Conservation (phyloP, 805 yeast species). For the Candida tammaniensis region DNA sequence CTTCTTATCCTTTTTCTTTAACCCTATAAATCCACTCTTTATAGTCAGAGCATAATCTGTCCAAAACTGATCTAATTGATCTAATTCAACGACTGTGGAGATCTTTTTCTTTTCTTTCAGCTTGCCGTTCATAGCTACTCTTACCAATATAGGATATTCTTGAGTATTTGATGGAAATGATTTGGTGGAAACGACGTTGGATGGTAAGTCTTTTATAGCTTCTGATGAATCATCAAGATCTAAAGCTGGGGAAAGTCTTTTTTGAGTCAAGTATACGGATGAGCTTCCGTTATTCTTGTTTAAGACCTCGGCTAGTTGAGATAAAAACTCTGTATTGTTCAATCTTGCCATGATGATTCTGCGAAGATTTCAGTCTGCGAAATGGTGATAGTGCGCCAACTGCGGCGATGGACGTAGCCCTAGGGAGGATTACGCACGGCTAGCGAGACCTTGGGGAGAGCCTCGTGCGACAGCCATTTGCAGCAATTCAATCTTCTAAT, state of each 20-base stretch:
- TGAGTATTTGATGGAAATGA: constrained; percentile 19
- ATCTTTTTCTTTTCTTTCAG: constrained; percentile 54
- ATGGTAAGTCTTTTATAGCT: constrained; percentile 27
- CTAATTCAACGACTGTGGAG: constrained; percentile 68
- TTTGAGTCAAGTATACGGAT: constrained; percentile 59
- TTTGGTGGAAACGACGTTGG: constrained; percentile 23
- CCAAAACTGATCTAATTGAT: constrained; percentile 73
- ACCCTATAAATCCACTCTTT: constrained; percentile 70
- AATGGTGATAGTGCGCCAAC: no score
- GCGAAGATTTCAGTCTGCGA: no score
- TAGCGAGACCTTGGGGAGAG: no score
- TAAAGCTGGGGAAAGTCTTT: constrained; percentile 38
- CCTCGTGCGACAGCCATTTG: no score
- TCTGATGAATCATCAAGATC: constrained; percentile 17
- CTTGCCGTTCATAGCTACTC: constrained; percentile 58
- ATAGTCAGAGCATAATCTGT: constrained; percentile 63
- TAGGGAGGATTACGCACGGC: no score
- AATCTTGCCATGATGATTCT: constrained; percentile 28
- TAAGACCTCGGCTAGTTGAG: constrained; percentile 22
- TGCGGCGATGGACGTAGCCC: no score
- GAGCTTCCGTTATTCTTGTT: constrained; percentile 38
- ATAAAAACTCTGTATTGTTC: constrained; percentile 30
- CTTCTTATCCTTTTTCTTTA: constrained; percentile 80
- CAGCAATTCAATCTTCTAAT: no score
- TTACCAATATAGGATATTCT: constrained; percentile 61